Percentiles rank a stretch among this genome's conserved stretches.
phyloP scores from a whole-genome alignment of 2,329 filamentous ascomycete genomes.

The Xylariales sp. region DNA sequence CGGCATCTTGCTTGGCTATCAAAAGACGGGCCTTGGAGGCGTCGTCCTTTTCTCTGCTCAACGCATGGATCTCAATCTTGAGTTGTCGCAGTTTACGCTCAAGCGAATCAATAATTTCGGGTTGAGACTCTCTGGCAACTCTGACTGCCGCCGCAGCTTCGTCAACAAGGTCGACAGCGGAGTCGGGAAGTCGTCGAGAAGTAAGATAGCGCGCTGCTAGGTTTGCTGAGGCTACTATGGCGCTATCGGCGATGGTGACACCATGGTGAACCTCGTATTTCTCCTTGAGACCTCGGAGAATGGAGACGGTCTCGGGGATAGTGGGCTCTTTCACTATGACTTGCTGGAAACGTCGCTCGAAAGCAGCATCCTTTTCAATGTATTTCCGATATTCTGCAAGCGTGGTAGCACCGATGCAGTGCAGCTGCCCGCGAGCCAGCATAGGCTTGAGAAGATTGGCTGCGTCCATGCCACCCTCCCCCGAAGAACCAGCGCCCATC shows the following conservation, averaged over 20 bases:
- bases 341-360: constrained; percentile 98
- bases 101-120: constrained; percentile 90
- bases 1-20: constrained; percentile 82
- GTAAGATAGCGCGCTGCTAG: constrained; percentile 93
- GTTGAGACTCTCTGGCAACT: constrained; percentile 92
- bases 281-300: constrained; percentile 96
- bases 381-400: constrained; percentile 96
- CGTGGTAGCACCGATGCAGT: constrained; percentile 97
- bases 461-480: constrained; percentile 97
- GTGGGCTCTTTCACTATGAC: constrained; percentile 93
- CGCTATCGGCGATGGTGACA: constrained; percentile 92
- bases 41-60: constrained; percentile 91
- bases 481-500: constrained; percentile 93
- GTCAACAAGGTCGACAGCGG: constrained; percentile 92
- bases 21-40: constrained; percentile 79
- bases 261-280: constrained; percentile 98
- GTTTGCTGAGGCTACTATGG: constrained; percentile 86
- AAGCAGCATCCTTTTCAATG: constrained; percentile 96
- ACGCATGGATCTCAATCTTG: constrained; percentile 93
- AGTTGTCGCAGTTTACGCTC: constrained; percentile 87
- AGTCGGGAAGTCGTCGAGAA: constrained; percentile 84
- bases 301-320: constrained; percentile 87
- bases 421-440: constrained; percentile 91
- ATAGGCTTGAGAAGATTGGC: constrained; percentile 97
- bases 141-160: constrained; percentile 95